These are phyloP conservation scores for Aspergillus carlsbadensis DNA, from an alignment of 495 filamentous ascomycete species.

Conservation along the genomic window DNA sequence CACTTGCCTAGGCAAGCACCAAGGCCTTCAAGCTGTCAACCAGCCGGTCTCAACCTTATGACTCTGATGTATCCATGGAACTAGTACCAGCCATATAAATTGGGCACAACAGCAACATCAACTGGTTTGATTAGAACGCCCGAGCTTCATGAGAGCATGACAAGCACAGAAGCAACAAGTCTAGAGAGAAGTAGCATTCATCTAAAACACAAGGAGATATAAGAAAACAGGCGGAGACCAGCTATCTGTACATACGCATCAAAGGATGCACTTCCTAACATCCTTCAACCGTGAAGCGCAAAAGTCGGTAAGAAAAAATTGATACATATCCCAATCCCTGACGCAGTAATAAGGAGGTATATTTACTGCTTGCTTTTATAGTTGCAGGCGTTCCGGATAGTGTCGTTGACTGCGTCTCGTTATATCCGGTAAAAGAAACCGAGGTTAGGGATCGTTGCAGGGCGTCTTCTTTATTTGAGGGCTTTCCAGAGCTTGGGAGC, in stretches of 20 bases:
- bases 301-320: constrained; percentile 14
- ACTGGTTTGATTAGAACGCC: no score
- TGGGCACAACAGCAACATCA: no score
- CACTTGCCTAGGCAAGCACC: no score
- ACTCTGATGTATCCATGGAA: no score
- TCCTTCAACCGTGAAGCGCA: constrained; percentile 15
- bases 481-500: constrained; percentile 90
- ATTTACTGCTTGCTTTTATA: constrained; percentile 2
- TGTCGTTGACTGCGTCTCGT: constrained; percentile 10
- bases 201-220: constrained; percentile 35
- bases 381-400: background rate
- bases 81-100: no score
- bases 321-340: constrained; percentile 16
- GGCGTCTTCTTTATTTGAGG: constrained; percentile 70
- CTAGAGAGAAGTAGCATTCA: constrained; percentile 25
- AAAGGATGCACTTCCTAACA: constrained; percentile 12
- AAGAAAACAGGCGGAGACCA: constrained; percentile 43
- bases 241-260: constrained; percentile 53
- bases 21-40: no score
- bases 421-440: constrained; percentile 16
- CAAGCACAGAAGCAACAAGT: background rate
- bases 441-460: constrained; percentile 11
- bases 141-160: no score
- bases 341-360: background rate
- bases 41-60: no score